Conservation (phyloP, 768 basidiomycete species). For the Termitomyces sp. region DNA sequence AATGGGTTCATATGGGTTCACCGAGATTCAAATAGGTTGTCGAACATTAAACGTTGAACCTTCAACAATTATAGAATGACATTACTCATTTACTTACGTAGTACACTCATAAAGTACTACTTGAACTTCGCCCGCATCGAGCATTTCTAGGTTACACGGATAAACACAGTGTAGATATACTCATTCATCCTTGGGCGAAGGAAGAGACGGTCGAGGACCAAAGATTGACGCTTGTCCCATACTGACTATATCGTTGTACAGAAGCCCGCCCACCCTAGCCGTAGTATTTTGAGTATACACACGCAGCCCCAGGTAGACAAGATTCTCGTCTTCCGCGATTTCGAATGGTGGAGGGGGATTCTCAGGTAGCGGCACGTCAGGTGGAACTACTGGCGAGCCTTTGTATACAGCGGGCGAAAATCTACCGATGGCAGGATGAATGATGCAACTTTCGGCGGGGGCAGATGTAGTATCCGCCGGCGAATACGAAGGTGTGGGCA, state of each 20-base stretch:
- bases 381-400: constrained; percentile 1
- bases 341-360: constrained; percentile 8
- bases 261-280: constrained; percentile 24
- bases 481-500: neutral
- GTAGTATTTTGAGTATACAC: constrained; percentile 41
- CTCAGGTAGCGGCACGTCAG: neutral
- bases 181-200: neutral
- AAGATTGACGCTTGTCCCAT: neutral
- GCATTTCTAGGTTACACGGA: neutral
- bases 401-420: neutral
- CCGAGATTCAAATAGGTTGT: too few relatives aligned
- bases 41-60: too few relatives aligned
- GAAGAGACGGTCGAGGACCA: constrained; percentile 2
- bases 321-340: constrained; percentile 27
- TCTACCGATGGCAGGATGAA: constrained; percentile 9
- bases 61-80: too few relatives aligned
- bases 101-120: neutral
- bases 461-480: constrained; percentile 1
- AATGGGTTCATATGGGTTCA: too few relatives aligned
- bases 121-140: neutral
- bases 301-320: constrained; percentile 33
- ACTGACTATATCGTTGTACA: constrained; percentile 2
- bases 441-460: constrained; percentile 6
- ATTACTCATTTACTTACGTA: too few relatives aligned
- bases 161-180: neutral